Base-by-base conservation (phyloP, 2,329 filamentous ascomycete species). In the Paracorniculantispora psalliotae region DNA sequence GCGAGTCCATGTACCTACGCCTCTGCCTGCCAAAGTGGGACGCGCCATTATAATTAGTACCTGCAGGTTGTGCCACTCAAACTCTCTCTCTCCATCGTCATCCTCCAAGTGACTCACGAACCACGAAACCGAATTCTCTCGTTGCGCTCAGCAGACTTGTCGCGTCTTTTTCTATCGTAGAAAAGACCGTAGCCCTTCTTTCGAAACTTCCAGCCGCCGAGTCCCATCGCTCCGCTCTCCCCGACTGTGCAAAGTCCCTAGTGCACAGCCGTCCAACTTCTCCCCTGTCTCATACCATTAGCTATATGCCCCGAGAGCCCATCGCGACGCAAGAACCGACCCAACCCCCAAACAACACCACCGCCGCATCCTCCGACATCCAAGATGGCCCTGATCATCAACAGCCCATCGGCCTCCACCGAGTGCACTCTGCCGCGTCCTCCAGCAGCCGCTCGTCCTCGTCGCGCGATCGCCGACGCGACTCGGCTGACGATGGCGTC, bases 281-380 rank as follows among this genome's bases (percentile, higher is more conserved):
- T 57, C 66, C 67, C 68, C 67, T 66, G 63, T 71, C 66, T 68
- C 66, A 64, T 67, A 64, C 69, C 72, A 71, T 71, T 71, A 79
- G 73, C 83, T 87, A 81, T 84, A 87, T 87, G 84, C 84, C 86
- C 78, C 78, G 76, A 81, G 81, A 80, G 79, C 76, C 76, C 64
- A 68, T 69, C 67, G 75, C 78, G 71, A 74, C 69, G 78, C 73
- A 75, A 72, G 70, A 75, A 74, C 69, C 69, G 65, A 69, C 67
- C 68, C 71, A 68, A 64, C 74, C 73, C 62, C 67, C 72, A 65
- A 73, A 65, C 71, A 69, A 67, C 65, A 63, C 73, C 62, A 64
- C 69, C 59, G 65, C 67, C 60, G 60, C 71, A 41, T 62, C 71
- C 51, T 58, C 64, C 64, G 61, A 72, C 64, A 71, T 74, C 72